Base-by-base conservation (phyloP, 1,139 yeast genomes). In the Hansenula lynferdii region DNA sequence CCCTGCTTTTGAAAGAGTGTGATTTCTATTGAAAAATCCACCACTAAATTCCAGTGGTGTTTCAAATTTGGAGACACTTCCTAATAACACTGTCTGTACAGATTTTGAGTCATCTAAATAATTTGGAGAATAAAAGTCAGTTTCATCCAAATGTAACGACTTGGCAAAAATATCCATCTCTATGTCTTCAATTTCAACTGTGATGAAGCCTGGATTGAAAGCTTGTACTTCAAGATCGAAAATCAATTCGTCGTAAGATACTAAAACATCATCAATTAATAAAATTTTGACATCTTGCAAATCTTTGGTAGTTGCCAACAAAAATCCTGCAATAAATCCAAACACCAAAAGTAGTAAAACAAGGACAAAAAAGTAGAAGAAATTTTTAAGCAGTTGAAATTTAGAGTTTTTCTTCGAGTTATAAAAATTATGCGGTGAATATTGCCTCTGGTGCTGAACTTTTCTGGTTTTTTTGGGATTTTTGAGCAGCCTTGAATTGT, bases 131-230 rank as follows among this genome's bases (percentile, higher is more conserved):
- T 33, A 43, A 23, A 36, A 45, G 9, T 35, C 45, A 11, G 44
- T 56, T 22, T 56, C 57, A 18, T 32, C 42, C 35, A 48, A 51
- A 53, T 75, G 78, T 6, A 80, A 74, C 39, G 94, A 78, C 50
- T 84, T 82, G 1, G 97, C 97, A 67, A 92, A 92, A 4, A 92
- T 70, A 57, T 90, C 97, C 34, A 92, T 60, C 50, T 87, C 94
- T 7, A 83, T 82, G 8, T 79, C 77, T 33, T 69, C 69, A 4
- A 90, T 69, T 7, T 70, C 69, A 5, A 90, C 77, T 1, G 85
- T 72, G 50, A 84, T 71, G 67, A 86, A 75, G 0, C 97, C 96
- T 1, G 97, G 97, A 57, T 92, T 92, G 49, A 81, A 75, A 1
- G 95, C 95, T 45, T 79, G 82, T 17, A 87, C 77, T 4, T 77